Percentiles rank a stretch among this genome's conserved stretches.
These are phyloP conservation scores for Monosporozyma solicola DNA, from an alignment of 805 yeast genomes.

Conservation along the genomic window DNA sequence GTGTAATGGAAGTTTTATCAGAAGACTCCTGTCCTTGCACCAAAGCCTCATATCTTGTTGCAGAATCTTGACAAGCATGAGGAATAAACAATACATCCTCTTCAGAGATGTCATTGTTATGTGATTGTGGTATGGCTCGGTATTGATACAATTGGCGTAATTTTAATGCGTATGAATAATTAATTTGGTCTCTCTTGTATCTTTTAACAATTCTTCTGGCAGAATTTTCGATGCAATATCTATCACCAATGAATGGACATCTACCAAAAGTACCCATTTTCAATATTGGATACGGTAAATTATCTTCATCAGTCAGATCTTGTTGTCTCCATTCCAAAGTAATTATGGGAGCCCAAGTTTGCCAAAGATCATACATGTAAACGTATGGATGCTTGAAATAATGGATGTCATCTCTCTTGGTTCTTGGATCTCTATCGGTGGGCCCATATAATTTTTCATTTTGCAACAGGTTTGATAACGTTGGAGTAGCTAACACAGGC, in stretches of 20 bases:
- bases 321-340: slow-evolving; percentile 66
- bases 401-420: slow-evolving; percentile 74
- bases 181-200: slow-evolving; percentile 24
- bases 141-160: slow-evolving; percentile 25
- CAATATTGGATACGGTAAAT: slow-evolving; percentile 28
- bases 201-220: slow-evolving; percentile 25
- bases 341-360: slow-evolving; percentile 70
- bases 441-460: slow-evolving; percentile 85
- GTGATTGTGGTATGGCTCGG: slow-evolving; percentile 17
- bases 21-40: neutral
- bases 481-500: slow-evolving; percentile 25
- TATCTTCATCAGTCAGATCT: slow-evolving; percentile 29
- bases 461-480: slow-evolving; percentile 55
- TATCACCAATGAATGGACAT: slow-evolving; percentile 72
- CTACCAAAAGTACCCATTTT: slow-evolving; percentile 44
- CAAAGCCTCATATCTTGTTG: slow-evolving; percentile 13
- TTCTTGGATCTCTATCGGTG: slow-evolving; percentile 78
- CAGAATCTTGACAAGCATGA: slow-evolving; percentile 19
- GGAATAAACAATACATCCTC: slow-evolving; percentile 16
- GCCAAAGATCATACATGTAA: slow-evolving; percentile 72
- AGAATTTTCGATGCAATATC: slow-evolving; percentile 22
- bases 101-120: neutral
- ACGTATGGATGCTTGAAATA: slow-evolving; percentile 70
- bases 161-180: slow-evolving; percentile 25
- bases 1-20: neutral